Evolutionary conservation across 768 basidiomycete genomes (phyloP), one percentile per base, ranked within the genome.

Genomic region (Phlebiopsis gigantea): DNA sequence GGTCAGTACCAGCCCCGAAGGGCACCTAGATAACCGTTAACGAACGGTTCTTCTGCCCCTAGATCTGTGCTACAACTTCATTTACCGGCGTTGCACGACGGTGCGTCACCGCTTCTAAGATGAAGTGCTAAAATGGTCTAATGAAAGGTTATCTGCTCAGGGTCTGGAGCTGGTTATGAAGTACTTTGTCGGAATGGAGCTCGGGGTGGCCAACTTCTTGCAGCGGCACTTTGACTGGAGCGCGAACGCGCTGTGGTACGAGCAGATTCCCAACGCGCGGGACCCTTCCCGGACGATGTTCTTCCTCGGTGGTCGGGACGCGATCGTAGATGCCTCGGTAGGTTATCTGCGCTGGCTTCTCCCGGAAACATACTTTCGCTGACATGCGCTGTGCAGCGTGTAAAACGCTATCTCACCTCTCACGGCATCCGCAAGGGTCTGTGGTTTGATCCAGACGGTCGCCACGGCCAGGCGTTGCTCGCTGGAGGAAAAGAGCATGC

Each of bases 11-110:
- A 49, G 21, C n/a, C 42, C 31, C 9, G 29, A 39, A 17, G 17
- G 8, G 34, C 12, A 39, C 34, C 17, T 39, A 17, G 34, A 39
- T 39, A 39, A 17, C 47, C 30, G 43, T 45, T 56, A 50, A 29
- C 56, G 42, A 30, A 22, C 21, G 15, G 25, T 55, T 25, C n/a
- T 55, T 53, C 45, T 25, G 21, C 63, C 34, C 34, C 34, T 39
- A 88, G 92, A 93, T 70, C 83, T 95, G 25, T 95, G 93, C 68
- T 90, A 88, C 73, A 93, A 93, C 66, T 96, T 96, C 71, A 75
- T 94, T 52, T 96, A 95, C 68, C 77, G 82, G 6, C 77, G 75
- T 26, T 85, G 86, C 49, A 75, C 71, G 46, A 87, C 81, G 28
- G 89, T 87, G 71, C 59, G 81, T 72, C 46, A 30, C 25, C 52